Percentiles rank a stretch among this genome's conserved stretches.
Evolutionary conservation across 1,284 basidiomycete genomes (phyloP).

Genomic region (Cystobasidium pallidum): DNA sequence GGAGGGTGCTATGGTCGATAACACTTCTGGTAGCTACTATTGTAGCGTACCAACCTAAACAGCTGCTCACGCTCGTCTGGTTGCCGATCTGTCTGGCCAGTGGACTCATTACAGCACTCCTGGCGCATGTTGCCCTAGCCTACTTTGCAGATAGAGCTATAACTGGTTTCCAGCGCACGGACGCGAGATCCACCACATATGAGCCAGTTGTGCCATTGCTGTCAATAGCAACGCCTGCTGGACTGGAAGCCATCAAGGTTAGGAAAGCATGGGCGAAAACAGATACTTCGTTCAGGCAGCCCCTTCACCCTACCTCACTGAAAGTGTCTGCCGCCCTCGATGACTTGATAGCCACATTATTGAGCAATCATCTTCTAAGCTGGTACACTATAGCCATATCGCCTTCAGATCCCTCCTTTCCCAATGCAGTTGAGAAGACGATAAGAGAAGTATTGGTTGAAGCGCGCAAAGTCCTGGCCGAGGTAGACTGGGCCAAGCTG

Average conservation of each 20-base stretch:
- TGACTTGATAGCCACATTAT: constrained; percentile 72
- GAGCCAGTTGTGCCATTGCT: constrained; percentile 35
- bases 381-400: constrained; percentile 81
- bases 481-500: constrained; percentile 73
- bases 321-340: constrained; percentile 72
- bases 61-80: constrained; percentile 12
- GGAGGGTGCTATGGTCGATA: constrained; percentile 12
- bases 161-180: not conserved
- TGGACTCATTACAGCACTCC: constrained; percentile 5
- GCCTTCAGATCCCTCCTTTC: constrained; percentile 75
- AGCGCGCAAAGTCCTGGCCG: constrained; percentile 1
- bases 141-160: constrained; percentile 19
- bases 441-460: constrained; percentile 67
- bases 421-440: constrained; percentile 74
- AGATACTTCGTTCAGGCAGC: constrained; percentile 48
- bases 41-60: constrained; percentile 12
- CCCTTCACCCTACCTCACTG: constrained; percentile 67
- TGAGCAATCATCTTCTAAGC: constrained; percentile 76
- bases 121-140: constrained; percentile 27
- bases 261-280: constrained; percentile 14
- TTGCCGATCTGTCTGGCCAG: constrained; percentile 15
- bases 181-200: not conserved
- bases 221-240: constrained; percentile 40
- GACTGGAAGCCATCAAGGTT: constrained; percentile 34
- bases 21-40: not conserved